These are phyloP conservation scores for Gracilaria vermiculophylla DNA, from an alignment of 23 red algal genomes.

Conservation along the genomic window DNA sequence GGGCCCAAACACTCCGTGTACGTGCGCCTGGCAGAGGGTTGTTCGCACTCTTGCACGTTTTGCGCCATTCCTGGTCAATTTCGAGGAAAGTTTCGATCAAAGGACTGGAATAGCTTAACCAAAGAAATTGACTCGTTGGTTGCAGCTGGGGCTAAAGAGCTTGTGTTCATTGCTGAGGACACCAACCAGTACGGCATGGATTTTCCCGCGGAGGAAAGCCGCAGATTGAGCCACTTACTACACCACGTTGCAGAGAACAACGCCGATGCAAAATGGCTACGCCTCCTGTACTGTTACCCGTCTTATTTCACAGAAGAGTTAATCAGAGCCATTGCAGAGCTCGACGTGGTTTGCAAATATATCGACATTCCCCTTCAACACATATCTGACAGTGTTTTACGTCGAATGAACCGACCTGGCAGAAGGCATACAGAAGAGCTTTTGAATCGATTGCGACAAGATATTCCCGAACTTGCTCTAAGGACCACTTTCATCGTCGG, in stretches of 20 bases:
- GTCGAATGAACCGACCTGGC: conserved; percentile 84
- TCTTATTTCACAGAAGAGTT: conserved; percentile 92
- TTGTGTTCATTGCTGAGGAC: conserved; percentile 95
- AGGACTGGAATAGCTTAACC: conserved; percentile 69
- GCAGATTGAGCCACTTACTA: conserved; percentile 74
- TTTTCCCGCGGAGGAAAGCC: conserved; percentile 66
- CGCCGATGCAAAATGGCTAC: conserved; percentile 62
- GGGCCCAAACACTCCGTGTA: conserved; percentile 85
- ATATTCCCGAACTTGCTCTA: conserved; percentile 75
- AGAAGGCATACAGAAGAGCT: conserved; percentile 59
- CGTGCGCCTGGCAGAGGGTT: conserved; percentile 90
- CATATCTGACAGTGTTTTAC: conserved; percentile 75
- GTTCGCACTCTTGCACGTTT: conserved; percentile 90
- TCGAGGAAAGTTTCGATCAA: conserved; percentile 87
- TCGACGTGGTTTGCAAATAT: conserved; percentile 81
- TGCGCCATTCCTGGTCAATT: conserved; percentile 92
- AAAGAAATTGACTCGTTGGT: conserved; percentile 77
- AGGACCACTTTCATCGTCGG: conserved; percentile 94
- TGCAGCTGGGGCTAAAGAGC: conserved; percentile 76
- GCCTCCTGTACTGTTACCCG: conserved; percentile 96
- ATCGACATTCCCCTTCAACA: conserved; percentile 99
- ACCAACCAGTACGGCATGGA: conserved; percentile 99
- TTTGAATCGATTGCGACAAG: conserved; percentile 57
- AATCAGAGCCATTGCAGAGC: conserved; percentile 78
- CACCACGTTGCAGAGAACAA: conserved; percentile 66